Percentiles rank a stretch among this genome's conserved stretches.
phyloP scores from a whole-genome alignment of 1,284 basidiomycete genomes.

The Cutaneotrichosporon mucoides region DNA sequence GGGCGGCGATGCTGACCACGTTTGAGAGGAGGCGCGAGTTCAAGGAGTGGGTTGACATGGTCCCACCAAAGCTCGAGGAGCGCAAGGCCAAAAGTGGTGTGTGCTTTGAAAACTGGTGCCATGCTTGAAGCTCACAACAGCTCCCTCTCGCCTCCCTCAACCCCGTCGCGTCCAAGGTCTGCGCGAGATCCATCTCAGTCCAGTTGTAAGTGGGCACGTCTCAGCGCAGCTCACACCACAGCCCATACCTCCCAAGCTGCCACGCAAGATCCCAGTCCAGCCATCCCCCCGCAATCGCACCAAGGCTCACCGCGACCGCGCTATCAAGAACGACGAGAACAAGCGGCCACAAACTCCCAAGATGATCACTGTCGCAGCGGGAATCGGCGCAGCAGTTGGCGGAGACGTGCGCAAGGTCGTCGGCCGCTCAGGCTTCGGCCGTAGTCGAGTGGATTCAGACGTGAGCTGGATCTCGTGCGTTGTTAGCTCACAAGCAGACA shows the following conservation, averaged over 20 bases:
- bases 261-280: neutral
- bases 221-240: neutral
- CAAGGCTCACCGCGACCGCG: neutral
- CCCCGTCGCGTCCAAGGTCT: neutral
- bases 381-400: neutral
- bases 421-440: neutral
- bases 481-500: neutral
- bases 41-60: conserved; percentile 30
- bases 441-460: neutral
- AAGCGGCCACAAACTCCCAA: neutral
- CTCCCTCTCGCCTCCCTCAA: neutral
- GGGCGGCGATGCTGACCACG: conserved; percentile 32
- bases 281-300: neutral
- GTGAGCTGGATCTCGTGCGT: neutral
- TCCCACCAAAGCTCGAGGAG: conserved; percentile 1
- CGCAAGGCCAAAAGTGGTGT: neutral
- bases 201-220: neutral
- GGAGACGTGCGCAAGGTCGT: neutral
- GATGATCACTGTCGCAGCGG: neutral
- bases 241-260: neutral
- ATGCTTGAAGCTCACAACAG: neutral
- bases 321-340: neutral
- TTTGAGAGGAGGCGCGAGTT: conserved; percentile 33
- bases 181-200: conserved; percentile 9
- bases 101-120: neutral